Conservation (phyloP, 1,284 basidiomycete genomes). For the Thecaphora thlaspeos region DNA sequence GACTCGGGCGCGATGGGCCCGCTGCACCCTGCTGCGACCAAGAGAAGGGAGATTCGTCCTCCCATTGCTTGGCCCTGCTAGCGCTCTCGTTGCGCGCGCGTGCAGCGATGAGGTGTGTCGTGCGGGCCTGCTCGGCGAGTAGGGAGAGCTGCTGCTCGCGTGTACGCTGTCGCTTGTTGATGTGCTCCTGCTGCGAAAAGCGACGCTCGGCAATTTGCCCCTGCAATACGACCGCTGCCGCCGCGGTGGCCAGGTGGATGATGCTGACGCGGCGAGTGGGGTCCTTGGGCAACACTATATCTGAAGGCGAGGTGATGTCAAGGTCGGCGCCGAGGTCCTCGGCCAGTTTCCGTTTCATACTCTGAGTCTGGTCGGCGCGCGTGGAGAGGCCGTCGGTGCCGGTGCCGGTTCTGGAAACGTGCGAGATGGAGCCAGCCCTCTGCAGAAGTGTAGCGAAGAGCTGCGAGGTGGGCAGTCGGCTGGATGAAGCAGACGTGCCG, state of each 20-base stretch:
- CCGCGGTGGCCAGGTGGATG: constrained; percentile 34
- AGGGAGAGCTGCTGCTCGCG: constrained; percentile 28
- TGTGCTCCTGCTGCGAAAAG: constrained; percentile 27
- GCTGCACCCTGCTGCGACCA: no score
- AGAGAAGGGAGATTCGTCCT: no score
- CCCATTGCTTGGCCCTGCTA: constrained; percentile 1
- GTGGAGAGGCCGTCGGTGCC: no score
- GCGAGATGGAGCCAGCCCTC: neutral
- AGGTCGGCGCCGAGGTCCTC: constrained; percentile 12
- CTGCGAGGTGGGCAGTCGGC: no score
- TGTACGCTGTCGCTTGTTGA: constrained; percentile 16
- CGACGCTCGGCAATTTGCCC: constrained; percentile 19
- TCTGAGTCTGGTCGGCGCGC: neutral
- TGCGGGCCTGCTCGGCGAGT: constrained; percentile 35
- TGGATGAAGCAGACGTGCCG: no score
- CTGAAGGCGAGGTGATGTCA: constrained; percentile 13
- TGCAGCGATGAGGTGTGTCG: constrained; percentile 2
- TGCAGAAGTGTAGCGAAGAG: no score
- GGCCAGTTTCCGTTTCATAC: constrained; percentile 23
- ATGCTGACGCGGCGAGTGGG: constrained; percentile 29
- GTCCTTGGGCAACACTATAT: constrained; percentile 22
- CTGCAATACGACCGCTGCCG: constrained; percentile 29
- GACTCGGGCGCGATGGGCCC: no score
- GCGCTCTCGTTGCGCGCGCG: constrained; percentile 5
- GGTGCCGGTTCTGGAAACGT: neutral